Percentiles rank a stretch among this genome's conserved stretches.
Conservation (phyloP, 371 early-diverging fungal genomes). For the Quaeritorhiza haematococci region DNA sequence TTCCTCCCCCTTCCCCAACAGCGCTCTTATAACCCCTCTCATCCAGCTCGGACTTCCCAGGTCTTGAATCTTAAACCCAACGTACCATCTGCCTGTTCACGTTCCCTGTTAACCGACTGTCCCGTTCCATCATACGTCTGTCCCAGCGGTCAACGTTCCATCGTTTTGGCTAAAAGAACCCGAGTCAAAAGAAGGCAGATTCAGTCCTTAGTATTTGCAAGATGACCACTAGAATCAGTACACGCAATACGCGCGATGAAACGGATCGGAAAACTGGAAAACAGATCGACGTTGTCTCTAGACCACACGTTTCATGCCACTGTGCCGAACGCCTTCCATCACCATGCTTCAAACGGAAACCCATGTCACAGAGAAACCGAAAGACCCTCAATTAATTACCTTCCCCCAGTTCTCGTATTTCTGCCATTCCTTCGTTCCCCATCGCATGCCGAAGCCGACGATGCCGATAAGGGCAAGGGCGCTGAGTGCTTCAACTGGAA, state of each 20-base stretch:
- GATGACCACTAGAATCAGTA: no score
- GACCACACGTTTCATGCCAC: not conserved
- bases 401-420: conserved; percentile 44
- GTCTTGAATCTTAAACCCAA: no score
- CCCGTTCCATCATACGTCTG: conserved; percentile 50
- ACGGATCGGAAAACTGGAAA: not conserved
- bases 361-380: no score
- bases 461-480: conserved; percentile 25
- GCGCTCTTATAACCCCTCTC: no score
- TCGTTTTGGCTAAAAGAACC: conserved; percentile 33
- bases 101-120: conserved; percentile 45
- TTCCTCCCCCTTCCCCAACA: no score
- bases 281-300: no score
- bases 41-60: no score
- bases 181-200: not conserved
- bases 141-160: conserved; percentile 51
- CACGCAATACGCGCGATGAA: not conserved
- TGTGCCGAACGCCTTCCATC: not conserved
- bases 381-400: no score
- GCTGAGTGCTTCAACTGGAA: no score
- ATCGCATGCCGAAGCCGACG: conserved; percentile 21
- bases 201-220: no score
- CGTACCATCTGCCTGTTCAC: conserved; percentile 44
- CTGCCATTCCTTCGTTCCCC: conserved; percentile 32
- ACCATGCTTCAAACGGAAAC: not conserved